Base-by-base conservation (phyloP, 1,284 basidiomycete species). In the Malassezia vespertilionis region DNA sequence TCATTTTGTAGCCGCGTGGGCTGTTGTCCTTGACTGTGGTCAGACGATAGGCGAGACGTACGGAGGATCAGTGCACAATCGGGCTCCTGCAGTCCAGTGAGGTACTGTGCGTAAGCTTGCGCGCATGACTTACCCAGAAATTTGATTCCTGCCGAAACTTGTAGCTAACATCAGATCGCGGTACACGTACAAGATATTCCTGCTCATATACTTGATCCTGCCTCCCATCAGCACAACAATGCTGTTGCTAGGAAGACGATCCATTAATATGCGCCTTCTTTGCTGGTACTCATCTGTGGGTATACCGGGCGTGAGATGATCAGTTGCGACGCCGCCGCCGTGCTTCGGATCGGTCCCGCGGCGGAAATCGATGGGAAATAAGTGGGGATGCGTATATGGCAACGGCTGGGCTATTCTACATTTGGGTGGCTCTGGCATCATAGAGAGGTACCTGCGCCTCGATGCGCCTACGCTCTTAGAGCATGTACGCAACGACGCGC, bases 241-340 rank as follows among this genome's bases (percentile, higher is more conserved):
- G 50, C 82, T 83, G 28, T 80, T 79, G 5, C 82, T 79, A 0
- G 86, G 86, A 10, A 97, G 73, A 17, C 74, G 71, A 14, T 83
- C 77, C 80, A 97, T 84, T 21, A 97, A 75, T 15, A 71, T 76
- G 52, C 72, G 74, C 52, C 91, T 74, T 38, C 91, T 75, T n/a
- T 72, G 71, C 54, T 89, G 84, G 74, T 93, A 96, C 58, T 97
- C 93, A 20, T 76, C 72, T 7, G 76, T 75, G 1, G 82, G 76
- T 51, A 97, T 86, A 9, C 89, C 90, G 0, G 86, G 83, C 0
- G 88, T 95, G 20, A 90, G 75, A 57, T 95, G 84, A 15, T 62
- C 57, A 14, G 38, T 42, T 0, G 66, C 64, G 2, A 61, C 56
- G 24, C 43, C 35, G 20, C 57, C 59, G 12, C 49, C 46, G 2